These are phyloP conservation scores for Cladosporium halotolerans DNA, from an alignment of 2,329 filamentous ascomycete genomes.

Conservation along the genomic window DNA sequence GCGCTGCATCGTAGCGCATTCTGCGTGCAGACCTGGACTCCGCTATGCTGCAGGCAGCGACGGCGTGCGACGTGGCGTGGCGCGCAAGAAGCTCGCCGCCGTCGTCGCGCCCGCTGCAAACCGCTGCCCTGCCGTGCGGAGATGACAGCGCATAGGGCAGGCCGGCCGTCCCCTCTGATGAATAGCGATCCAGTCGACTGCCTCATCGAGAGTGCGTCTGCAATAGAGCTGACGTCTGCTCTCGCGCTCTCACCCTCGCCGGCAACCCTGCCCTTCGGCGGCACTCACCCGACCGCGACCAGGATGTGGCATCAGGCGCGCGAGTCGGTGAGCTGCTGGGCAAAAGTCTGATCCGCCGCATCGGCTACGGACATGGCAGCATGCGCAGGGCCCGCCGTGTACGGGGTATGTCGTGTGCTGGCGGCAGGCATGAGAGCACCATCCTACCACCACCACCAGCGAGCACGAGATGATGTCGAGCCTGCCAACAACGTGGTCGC, in stretches of 20 bases:
- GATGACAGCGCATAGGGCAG: conserved; percentile 10
- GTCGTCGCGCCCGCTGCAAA: neutral
- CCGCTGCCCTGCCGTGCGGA: neutral
- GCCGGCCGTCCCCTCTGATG: no score
- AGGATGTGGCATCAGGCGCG: neutral
- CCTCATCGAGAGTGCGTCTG: no score
- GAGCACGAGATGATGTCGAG: neutral
- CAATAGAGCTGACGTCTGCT: neutral
- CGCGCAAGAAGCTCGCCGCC: neutral
- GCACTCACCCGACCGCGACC: neutral
- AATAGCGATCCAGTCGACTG: no score
- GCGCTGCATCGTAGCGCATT: no score
- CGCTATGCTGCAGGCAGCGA: conserved; percentile 8
- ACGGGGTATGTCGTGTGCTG: neutral
- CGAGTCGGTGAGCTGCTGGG: conserved; percentile 9
- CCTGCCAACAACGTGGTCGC: neutral
- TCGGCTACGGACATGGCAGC: no score
- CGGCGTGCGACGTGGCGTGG: conserved; percentile 14
- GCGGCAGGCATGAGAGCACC: neutral
- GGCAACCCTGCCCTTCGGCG: neutral
- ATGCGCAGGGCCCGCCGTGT: neutral
- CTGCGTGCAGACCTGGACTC: conserved; percentile 1
- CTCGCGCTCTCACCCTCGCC: no score
- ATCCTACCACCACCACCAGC: no score
- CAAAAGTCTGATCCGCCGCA: neutral